These are phyloP conservation scores for Dichotomocladium elegans DNA, from an alignment of 371 early-diverging fungal species.

Conservation along the genomic window DNA sequence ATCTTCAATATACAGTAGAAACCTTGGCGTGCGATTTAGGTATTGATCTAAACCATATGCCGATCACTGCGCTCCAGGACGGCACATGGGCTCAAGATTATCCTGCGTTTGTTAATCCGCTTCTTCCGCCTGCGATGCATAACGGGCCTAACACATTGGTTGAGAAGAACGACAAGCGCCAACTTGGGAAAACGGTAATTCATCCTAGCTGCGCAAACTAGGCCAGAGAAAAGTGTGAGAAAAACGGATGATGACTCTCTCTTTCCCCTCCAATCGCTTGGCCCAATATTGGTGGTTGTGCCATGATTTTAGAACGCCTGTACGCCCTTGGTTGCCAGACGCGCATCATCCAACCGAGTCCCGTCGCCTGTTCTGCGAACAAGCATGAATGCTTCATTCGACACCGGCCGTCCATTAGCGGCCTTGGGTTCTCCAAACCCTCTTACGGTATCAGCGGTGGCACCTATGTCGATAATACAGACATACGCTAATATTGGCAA, in stretches of 20 bases:
- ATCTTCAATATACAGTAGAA: slow-evolving; percentile 26
- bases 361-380: slow-evolving; percentile 7
- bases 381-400: neutral
- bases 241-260: neutral
- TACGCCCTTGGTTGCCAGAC: slow-evolving; percentile 6
- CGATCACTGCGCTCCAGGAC: neutral
- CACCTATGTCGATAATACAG: neutral
- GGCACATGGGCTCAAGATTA: slow-evolving; percentile 2
- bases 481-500: too few species aligned
- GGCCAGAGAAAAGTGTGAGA: neutral
- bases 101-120: neutral
- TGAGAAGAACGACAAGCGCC: too few species aligned
- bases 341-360: slow-evolving; percentile 4
- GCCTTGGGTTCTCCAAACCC: neutral
- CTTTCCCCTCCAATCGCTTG: neutral
- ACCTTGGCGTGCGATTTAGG: slow-evolving; percentile 23
- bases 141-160: neutral
- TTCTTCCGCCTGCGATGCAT: neutral
- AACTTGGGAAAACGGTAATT: too few species aligned
- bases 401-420: neutral
- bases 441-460: neutral
- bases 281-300: neutral
- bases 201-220: too few species aligned
- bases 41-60: slow-evolving; percentile 15
- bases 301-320: neutral